Evolutionary conservation across 768 basidiomycete genomes (phyloP), one percentile per base, ranked within the genome.

Genomic region (Udeniomyces megalosporus): DNA sequence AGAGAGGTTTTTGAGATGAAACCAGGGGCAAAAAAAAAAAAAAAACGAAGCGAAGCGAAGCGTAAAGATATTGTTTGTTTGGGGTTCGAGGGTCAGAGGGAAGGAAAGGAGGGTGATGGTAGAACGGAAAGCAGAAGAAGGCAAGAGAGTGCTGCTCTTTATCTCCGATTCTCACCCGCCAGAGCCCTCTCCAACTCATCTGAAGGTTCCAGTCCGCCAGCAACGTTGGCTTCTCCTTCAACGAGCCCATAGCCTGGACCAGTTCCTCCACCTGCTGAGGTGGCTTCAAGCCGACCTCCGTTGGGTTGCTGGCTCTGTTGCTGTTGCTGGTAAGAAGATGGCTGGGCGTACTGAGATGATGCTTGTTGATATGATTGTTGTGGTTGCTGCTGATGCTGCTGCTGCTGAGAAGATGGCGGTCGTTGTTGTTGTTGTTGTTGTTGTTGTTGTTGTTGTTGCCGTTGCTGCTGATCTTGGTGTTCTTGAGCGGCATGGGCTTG

Each of bases 391-490:
- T 53, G 51, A 4, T 53, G 51, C 31, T 53, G 48, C 31, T 49
- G 49, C 49, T 60, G 58, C 58, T 49, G 58, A 17, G 22, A 20
- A n/a, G 48, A 34, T 5, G 29, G 48, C 17, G 51, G 52, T 4
- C 45, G 51, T 28, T 5, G 38, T 17, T 8, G 38, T 71, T 86
- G 85, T 4, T 42, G 38, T 42, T 42, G 48, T 24, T 49, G 49
- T 46, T 60, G 58, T 44, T 49, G 58, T 26, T 42, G 38, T 14
- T 29, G 31, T 4, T 29, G 48, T 17, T 50, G 52, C 5, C 38
- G 44, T 26, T 82, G 82, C 11, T 81, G 76, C 1, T 81, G 81
- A 42, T n/a, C n/a, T n/a, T n/a, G n/a, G n/a, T n/a, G n/a, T n/a
- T n/a, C n/a, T n/a, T n/a, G n/a, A n/a, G n/a, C n/a, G n/a, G n/a